These are phyloP conservation scores for Onygena corvina DNA, from an alignment of 2,329 filamentous ascomycete species.

Conservation along the genomic window DNA sequence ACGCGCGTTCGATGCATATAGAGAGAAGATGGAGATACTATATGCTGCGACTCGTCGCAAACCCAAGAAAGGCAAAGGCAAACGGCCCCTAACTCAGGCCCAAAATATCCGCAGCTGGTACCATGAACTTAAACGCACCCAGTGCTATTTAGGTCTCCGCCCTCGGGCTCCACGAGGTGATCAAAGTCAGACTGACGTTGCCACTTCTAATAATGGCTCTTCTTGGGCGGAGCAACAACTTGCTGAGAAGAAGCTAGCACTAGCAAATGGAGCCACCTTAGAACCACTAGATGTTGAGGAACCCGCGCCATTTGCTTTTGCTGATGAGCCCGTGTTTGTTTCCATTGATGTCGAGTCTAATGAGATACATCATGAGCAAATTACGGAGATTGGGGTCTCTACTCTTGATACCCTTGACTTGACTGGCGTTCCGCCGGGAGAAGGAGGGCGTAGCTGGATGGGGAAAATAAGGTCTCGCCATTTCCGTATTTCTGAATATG, in stretches of 20 bases:
- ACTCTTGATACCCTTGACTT: slow-evolving; percentile 61
- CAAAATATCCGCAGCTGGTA: slow-evolving; percentile 42
- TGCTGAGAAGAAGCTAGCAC: slow-evolving; percentile 19
- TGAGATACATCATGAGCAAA: slow-evolving; percentile 51
- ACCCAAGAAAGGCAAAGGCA: slow-evolving; percentile 38
- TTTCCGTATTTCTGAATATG: slow-evolving; percentile 61
- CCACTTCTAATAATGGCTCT: slow-evolving; percentile 6
- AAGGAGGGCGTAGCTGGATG: slow-evolving; percentile 54
- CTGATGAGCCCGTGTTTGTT: slow-evolving; percentile 55
- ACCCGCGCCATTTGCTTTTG: slow-evolving; percentile 37
- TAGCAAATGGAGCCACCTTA: slow-evolving; percentile 20
- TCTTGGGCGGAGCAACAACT: slow-evolving; percentile 20
- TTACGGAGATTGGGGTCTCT: slow-evolving; percentile 81
- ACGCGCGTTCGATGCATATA: slow-evolving; percentile 37
- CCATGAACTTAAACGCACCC: slow-evolving; percentile 49
- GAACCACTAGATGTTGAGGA: slow-evolving; percentile 36
- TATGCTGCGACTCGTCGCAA: slow-evolving; percentile 41
- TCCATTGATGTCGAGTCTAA: slow-evolving; percentile 73
- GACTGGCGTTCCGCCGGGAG: slow-evolving; percentile 45
- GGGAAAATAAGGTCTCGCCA: slow-evolving; percentile 57
- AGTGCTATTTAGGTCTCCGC: slow-evolving; percentile 61
- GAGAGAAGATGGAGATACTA: slow-evolving; percentile 42
- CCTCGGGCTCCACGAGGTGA: slow-evolving; percentile 21
- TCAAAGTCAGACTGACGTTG: neutral
- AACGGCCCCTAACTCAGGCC: slow-evolving; percentile 40